Evolutionary conservation across 768 basidiomycete genomes (phyloP).

Genomic region (Suillus placidus): DNA sequence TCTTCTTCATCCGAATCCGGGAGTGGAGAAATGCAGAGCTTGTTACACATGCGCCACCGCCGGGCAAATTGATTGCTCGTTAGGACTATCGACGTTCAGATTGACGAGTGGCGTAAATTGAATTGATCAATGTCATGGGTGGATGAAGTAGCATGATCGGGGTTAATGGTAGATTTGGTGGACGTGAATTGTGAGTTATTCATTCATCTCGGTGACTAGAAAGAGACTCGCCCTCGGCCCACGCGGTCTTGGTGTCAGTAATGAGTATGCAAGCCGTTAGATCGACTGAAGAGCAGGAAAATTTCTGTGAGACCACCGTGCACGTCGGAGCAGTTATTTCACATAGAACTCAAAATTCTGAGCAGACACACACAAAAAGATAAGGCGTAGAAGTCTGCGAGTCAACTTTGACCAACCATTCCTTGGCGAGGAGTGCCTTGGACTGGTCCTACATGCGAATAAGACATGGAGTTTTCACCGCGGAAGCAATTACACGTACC

Average conservation of each 20-base stretch:
- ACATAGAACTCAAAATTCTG: slow-evolving; percentile 7
- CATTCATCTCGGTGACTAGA: slow-evolving; percentile 15
- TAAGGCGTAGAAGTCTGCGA: slow-evolving; percentile 63
- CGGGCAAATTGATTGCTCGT: slow-evolving; percentile 61
- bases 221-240: slow-evolving; percentile 64
- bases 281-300: slow-evolving; percentile 56
- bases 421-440: slow-evolving; percentile 59
- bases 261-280: slow-evolving; percentile 61
- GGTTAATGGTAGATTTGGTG: neutral
- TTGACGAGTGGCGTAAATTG: slow-evolving; percentile 21
- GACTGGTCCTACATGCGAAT: slow-evolving; percentile 50
- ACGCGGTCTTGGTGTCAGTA: slow-evolving; percentile 75
- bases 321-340: neutral
- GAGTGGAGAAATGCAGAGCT: slow-evolving; percentile 30
- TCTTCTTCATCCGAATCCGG: slow-evolving; percentile 52
- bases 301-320: slow-evolving; percentile 53
- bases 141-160: neutral
- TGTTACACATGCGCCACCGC: slow-evolving; percentile 69
- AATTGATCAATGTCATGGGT: slow-evolving; percentile 14
- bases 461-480: slow-evolving; percentile 2
- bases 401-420: slow-evolving; percentile 76
- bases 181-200: slow-evolving; percentile 4
- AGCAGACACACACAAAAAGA: slow-evolving; percentile 60
- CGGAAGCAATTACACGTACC: slow-evolving; percentile 26
- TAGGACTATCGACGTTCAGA: slow-evolving; percentile 43